A percentile compares a stretch with the other conserved stretches of the same genome.
Conservation (phyloP, 257 asterid genomes). For the Mitragyna speciosa region DNA sequence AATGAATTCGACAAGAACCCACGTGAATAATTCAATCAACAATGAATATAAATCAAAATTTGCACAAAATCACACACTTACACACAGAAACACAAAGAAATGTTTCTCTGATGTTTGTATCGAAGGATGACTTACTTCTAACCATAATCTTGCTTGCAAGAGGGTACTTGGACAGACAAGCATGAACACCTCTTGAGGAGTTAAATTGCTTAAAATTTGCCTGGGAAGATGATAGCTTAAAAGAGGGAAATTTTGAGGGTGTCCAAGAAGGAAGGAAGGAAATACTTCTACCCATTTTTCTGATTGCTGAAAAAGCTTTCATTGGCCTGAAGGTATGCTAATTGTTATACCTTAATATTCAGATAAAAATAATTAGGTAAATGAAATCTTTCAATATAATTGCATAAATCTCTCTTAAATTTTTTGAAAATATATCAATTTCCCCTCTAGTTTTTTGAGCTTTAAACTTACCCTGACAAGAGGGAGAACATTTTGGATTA, state of each 20-base stretch:
- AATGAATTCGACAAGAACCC: slow-evolving; percentile 6
- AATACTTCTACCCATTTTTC: slow-evolving; percentile 13
- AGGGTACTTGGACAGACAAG: slow-evolving; percentile 42
- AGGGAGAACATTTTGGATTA: neutral
- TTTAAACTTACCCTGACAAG: no score
- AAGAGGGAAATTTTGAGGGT: slow-evolving; percentile 12
- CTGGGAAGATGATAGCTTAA: neutral
- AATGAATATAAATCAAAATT: neutral
- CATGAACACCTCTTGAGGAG: slow-evolving; percentile 16
- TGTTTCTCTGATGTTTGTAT: neutral
- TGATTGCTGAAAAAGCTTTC: neutral
- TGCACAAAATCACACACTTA: neutral
- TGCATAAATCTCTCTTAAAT: no score
- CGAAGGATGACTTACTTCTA: slow-evolving; percentile 41
- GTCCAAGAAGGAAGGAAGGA: slow-evolving; percentile 24
- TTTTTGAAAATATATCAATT: no score
- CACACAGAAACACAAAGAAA: neutral
- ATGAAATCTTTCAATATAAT: no score
- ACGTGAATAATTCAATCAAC: neutral
- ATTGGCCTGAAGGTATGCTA: neutral
- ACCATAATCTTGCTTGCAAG: slow-evolving; percentile 63
- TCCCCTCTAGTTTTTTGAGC: neutral
- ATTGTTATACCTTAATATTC: neutral
- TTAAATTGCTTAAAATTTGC: neutral
- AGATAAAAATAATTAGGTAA: neutral